Base-by-base conservation (phyloP, 202 grass and related monocot species). In the Musa balbisiana region DNA sequence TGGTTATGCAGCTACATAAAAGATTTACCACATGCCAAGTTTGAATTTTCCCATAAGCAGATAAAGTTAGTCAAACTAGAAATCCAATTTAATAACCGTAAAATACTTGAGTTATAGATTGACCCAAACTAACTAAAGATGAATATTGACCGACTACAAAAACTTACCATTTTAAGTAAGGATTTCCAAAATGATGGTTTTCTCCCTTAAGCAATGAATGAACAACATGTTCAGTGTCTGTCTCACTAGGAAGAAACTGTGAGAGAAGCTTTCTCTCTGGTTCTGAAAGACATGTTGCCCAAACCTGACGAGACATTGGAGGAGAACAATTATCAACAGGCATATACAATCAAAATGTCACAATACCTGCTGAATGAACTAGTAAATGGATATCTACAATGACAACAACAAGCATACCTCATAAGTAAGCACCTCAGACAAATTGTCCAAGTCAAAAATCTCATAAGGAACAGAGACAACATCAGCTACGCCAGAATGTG, bases 171-270 rank as follows among this genome's bases (percentile, higher is more conserved):
- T 78, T 87, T 27, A 87, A 74, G 62, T 69, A 96, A 80, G 87
- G 89, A 79, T 91, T 96, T 82, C 92, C 84, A 66, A 96, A 96
- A 77, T 96, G 87, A 75, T 87, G 53, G 59, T 91, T 96, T 82
- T 87, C 70, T 49, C 92, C 82, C 52, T 73, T 69, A 72, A 96
- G 89, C 78, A 96, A 72, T 63, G 56, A 82, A 79, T 58, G 64
- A 72, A 96, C 80, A 69, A 60, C 80, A 87, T 96, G 84, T 85
- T 85, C 82, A 78, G 80, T 81, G 76, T 80, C 80, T 69, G 13
- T 73, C 64, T 83, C 89, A 17, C 75, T 89, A 74, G 92, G 92
- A 81, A 96, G 89, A 79, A 96, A 96, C 66, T 96, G 92, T 53
- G 78, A 82, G 33, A 96, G 87, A 87, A 91, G 80, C 43, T 89